These are phyloP conservation scores for Helianthus annuus DNA, from an alignment of 129 eudicot genomes.

Conservation along the genomic window DNA sequence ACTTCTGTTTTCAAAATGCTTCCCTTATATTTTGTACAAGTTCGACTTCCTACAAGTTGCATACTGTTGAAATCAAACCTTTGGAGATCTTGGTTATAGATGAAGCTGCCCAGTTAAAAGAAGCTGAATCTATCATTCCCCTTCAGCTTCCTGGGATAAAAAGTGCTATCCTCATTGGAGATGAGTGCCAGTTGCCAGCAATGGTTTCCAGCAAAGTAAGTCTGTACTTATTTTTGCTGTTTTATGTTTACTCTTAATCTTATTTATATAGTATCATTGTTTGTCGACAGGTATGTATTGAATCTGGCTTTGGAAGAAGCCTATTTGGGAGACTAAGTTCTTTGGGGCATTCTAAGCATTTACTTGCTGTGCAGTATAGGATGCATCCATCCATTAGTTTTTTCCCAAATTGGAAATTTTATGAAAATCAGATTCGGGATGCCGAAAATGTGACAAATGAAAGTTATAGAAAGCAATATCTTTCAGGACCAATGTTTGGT, in stretches of 20 bases:
- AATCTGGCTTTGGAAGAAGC: background rate
- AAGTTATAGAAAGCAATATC: background rate
- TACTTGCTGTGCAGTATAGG: background rate
- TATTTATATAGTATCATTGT: background rate
- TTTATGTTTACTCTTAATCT: background rate
- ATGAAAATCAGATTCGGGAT: background rate
- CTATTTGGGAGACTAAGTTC: background rate
- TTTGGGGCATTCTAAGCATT: background rate
- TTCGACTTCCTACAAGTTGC: slow-evolving; percentile 55
- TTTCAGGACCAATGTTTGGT: background rate
- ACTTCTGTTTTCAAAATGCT: slow-evolving; percentile 55
- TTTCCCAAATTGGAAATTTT: background rate
- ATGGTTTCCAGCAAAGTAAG: slow-evolving; percentile 45
- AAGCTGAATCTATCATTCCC: slow-evolving; percentile 47
- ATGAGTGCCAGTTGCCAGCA: slow-evolving; percentile 56
- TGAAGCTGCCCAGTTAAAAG: slow-evolving; percentile 56
- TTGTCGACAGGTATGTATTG: background rate
- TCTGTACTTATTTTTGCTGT: background rate
- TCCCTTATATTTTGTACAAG: slow-evolving; percentile 60
- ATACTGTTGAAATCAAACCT: slow-evolving; percentile 30
- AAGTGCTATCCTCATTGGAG: slow-evolving; percentile 49
- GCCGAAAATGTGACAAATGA: background rate
- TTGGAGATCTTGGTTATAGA: slow-evolving; percentile 39
- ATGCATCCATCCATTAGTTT: background rate
- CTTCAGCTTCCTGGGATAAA: slow-evolving; percentile 39